Evolutionary conservation across 176 grass and related monocot genomes (phyloP).

Genomic region (Sorghum bicolor): Sorghum_bicolor_NCBIv3 NC_012870.2:72532001-72532500

Average conservation of each 20-base stretch:
- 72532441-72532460: conserved; percentile 72
- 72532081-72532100: conserved; percentile 73
- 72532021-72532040: conserved; percentile 28
- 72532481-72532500: conserved; percentile 14
- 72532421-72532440: conserved; percentile 91
- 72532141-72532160: conserved; percentile 95
- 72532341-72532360: not conserved
- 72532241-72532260: not conserved
- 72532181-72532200: not conserved
- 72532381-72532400: conserved; percentile 28
- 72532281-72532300: conserved; percentile 93
- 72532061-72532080: conserved; percentile 5
- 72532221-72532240: not conserved
- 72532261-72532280: conserved; percentile 54
- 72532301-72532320: conserved; percentile 95
- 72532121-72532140: conserved; percentile 96
- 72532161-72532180: conserved; percentile 83
- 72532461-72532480: conserved; percentile 76
- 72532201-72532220: not conserved
- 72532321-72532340: conserved; percentile 64
- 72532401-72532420: conserved; percentile 85
- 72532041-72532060: conserved; percentile 10
- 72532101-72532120: conserved; percentile 98
- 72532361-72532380: not conserved
- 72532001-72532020: conserved; percentile 36